Conservation (phyloP, 345 rosid genomes). For the Murraya koenigii region DNA sequence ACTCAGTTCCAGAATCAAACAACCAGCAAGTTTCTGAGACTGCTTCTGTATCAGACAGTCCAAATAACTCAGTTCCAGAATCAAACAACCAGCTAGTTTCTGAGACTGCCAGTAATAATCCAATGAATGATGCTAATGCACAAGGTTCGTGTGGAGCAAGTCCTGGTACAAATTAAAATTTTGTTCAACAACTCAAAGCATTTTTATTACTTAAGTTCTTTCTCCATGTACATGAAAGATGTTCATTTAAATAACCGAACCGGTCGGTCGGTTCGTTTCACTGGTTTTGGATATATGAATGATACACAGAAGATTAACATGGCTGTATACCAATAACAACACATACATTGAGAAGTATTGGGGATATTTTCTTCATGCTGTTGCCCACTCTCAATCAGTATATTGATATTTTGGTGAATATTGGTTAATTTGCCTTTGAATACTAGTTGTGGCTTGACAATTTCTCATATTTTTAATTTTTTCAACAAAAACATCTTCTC, state of each 20-base stretch:
- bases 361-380: too few species aligned
- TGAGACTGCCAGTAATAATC: slow-evolving; percentile 28
- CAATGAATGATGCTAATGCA: slow-evolving; percentile 30
- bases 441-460: background rate
- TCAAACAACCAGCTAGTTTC: slow-evolving; percentile 29
- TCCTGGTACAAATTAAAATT: slow-evolving; percentile 46
- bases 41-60: slow-evolving; percentile 43
- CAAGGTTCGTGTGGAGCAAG: slow-evolving; percentile 44
- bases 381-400: too few species aligned
- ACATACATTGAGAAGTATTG: too few species aligned
- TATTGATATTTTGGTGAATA: too few species aligned
- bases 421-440: too few species aligned
- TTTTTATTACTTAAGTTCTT: slow-evolving; percentile 9
- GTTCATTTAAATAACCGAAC: too few species aligned
- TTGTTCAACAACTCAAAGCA: slow-evolving; percentile 7
- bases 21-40: slow-evolving; percentile 29
- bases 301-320: too few species aligned
- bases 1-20: slow-evolving; percentile 39
- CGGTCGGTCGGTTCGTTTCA: too few species aligned
- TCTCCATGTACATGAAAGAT: background rate
- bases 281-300: too few species aligned
- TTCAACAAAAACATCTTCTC: background rate
- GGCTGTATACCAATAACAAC: too few species aligned
- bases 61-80: slow-evolving; percentile 36
- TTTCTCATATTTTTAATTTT: background rate